Conservation (phyloP, 1,139 yeast species). For the Groenewaldozyma auringiensis region DNA sequence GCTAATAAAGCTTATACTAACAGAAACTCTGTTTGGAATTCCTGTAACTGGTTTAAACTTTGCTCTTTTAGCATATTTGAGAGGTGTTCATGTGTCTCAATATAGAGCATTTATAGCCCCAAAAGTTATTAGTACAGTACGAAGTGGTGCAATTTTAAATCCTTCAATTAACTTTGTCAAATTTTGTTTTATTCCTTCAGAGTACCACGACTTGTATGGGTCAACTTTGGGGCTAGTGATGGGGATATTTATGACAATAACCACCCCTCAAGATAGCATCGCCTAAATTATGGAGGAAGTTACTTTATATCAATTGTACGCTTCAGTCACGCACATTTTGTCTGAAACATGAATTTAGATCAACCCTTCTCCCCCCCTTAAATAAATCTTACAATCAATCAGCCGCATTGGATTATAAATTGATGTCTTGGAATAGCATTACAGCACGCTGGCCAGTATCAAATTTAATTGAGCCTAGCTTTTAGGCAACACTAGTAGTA, state of each 20-base stretch:
- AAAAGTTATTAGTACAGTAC: not conserved
- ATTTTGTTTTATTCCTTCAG: not conserved
- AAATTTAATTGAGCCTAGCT: no score
- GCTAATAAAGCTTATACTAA: not conserved
- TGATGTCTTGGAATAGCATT: no score
- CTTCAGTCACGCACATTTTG: no score
- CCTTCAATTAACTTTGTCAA: not conserved
- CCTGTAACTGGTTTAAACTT: not conserved
- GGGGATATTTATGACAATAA: not conserved
- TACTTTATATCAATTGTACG: no score
- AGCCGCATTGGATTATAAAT: no score
- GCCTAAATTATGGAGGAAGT: no score
- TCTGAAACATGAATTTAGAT: no score
- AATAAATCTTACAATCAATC: no score
- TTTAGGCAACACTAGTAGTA: no score
- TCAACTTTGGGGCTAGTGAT: not conserved
- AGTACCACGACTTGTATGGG: not conserved
- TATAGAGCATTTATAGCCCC: not conserved
- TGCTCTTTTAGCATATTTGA: not conserved
- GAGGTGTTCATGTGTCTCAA: not conserved
- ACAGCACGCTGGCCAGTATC: no score
- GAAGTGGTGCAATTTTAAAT: not conserved
- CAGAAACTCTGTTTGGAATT: not conserved
- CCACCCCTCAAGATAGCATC: no score
- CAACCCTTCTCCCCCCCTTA: no score